These are phyloP conservation scores for Aspergillus proliferans DNA, from an alignment of 2,329 filamentous ascomycete species.

Conservation along the genomic window DNA sequence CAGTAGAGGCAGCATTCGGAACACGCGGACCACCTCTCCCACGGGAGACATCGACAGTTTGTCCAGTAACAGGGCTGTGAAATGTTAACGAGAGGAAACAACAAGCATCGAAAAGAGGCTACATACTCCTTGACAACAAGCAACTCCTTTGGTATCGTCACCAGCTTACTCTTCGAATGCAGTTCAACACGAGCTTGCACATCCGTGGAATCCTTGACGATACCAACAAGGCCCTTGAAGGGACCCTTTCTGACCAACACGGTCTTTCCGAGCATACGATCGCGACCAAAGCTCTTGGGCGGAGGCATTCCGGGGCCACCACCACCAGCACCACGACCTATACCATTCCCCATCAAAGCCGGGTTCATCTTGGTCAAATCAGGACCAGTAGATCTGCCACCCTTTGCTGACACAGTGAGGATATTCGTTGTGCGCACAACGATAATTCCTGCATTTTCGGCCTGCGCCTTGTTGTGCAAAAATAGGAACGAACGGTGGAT, in stretches of 20 bases:
- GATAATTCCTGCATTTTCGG: constrained; percentile 84
- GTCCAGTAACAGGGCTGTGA: constrained; percentile 58
- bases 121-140: constrained; percentile 78
- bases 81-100: constrained; percentile 10
- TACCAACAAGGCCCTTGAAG: constrained; percentile 88
- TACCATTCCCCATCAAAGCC: constrained; percentile 66
- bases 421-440: constrained; percentile 82
- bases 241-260: constrained; percentile 81
- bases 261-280: constrained; percentile 82
- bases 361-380: constrained; percentile 92
- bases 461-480: constrained; percentile 73
- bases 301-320: constrained; percentile 54
- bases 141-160: constrained; percentile 74
- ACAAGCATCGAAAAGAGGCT: constrained; percentile 3
- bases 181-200: constrained; percentile 81
- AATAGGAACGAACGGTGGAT: constrained; percentile 92
- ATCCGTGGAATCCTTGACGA: constrained; percentile 91
- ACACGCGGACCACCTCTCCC: constrained; percentile 39
- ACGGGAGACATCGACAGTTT: constrained; percentile 65
- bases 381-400: constrained; percentile 67
- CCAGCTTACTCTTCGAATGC: constrained; percentile 87
- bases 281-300: constrained; percentile 66
- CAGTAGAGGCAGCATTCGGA: constrained; percentile 43
- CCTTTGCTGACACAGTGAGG: constrained; percentile 87
- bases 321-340: constrained; percentile 40